These are phyloP conservation scores for Novymonas esmeraldas DNA, from an alignment of 208 protist species.

Conservation along the genomic window DNA sequence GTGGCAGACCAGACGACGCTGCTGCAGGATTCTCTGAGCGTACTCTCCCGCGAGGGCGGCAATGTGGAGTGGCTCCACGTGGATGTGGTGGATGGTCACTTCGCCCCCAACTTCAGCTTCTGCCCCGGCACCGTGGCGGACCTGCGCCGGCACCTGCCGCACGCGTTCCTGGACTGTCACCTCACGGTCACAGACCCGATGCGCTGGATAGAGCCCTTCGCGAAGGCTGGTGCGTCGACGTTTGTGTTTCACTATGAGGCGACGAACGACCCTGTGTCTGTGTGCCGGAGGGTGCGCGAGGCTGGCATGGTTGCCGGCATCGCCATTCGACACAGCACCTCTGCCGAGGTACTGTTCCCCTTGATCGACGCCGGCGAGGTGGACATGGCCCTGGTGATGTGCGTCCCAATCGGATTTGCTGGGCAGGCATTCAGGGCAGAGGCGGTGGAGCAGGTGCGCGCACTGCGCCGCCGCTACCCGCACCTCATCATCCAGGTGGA, in stretches of 20 bases:
- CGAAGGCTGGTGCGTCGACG: conserved; percentile 81
- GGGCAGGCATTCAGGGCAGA: conserved; percentile 98
- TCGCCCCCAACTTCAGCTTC: conserved; percentile 97
- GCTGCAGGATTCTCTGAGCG: conserved; percentile 72
- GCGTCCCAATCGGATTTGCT: conserved; percentile 99
- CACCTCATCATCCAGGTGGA: conserved; percentile 98
- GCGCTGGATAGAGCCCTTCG: conserved; percentile 84
- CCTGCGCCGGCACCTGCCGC: conserved; percentile 81
- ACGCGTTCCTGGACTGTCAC: conserved; percentile 94
- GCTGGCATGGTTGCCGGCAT: conserved; percentile 92
- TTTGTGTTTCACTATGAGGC: conserved; percentile 96
- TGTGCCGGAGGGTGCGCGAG: conserved; percentile 74
- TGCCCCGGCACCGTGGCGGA: conserved; percentile 92
- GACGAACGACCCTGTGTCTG: conserved; percentile 33
- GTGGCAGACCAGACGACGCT: conserved; percentile 85
- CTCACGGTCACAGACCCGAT: conserved; percentile 94
- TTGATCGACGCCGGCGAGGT: conserved; percentile 83
- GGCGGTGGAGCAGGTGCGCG: conserved; percentile 95
- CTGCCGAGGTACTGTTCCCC: conserved; percentile 39
- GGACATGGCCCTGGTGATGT: conserved; percentile 98
- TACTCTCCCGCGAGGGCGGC: conserved; percentile 74
- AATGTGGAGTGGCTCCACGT: conserved; percentile 95
- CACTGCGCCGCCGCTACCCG: conserved; percentile 82
- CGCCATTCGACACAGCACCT: conserved; percentile 95
- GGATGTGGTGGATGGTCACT: conserved; percentile 97